These are phyloP conservation scores for Phaeotremella skinneri DNA, from an alignment of 768 basidiomycete species.

Conservation along the genomic window DNA sequence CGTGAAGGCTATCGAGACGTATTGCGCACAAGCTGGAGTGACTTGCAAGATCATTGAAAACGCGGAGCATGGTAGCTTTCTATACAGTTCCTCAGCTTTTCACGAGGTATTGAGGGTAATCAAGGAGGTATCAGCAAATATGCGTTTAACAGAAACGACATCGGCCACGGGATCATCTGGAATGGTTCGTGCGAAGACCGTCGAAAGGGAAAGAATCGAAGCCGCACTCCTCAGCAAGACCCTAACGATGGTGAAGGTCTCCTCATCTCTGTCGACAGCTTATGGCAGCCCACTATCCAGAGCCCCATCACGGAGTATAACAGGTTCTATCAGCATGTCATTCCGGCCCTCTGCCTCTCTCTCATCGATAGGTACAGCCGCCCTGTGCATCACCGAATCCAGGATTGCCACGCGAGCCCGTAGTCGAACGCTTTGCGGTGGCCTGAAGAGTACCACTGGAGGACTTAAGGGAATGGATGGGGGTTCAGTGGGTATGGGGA, in stretches of 20 bases:
- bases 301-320: background rate
- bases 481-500: background rate
- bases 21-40: constrained; percentile 3
- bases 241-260: no score
- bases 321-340: background rate
- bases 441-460: background rate
- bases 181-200: no score
- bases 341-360: background rate
- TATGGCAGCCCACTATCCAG: background rate
- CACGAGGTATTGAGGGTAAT: background rate
- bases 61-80: constrained; percentile 14
- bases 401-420: background rate
- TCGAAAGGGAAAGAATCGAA: no score
- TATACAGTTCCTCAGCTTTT: constrained; percentile 2
- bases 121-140: background rate
- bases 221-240: no score
- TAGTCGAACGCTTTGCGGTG: background rate
- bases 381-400: background rate
- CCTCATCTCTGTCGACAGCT: no score
- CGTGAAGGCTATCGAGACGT: background rate
- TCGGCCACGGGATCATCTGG: no score
- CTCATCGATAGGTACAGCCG: background rate
- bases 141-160: no score
- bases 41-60: constrained; percentile 15
- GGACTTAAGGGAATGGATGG: background rate